Evolutionary conservation across 768 basidiomycete species (phyloP).

Genomic region (Leucosporidium creatinivorum): DNA sequence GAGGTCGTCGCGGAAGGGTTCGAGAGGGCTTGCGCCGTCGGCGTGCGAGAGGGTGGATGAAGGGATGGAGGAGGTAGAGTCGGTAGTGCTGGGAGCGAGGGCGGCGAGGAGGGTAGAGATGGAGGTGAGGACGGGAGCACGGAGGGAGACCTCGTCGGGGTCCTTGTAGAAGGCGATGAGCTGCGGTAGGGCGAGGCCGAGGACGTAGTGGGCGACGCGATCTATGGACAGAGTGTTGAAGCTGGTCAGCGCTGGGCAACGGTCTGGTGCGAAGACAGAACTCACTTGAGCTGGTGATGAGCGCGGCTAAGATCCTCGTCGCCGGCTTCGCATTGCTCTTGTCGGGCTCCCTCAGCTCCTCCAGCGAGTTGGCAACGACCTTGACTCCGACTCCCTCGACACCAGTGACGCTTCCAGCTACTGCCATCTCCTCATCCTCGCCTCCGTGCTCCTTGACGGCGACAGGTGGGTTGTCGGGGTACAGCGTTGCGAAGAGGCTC

Average conservation of each 20-base stretch:
- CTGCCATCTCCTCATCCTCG: constrained; percentile 7
- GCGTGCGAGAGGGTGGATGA: constrained; percentile 3
- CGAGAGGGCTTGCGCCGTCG: constrained; percentile 11
- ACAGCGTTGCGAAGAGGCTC: constrained; percentile 66
- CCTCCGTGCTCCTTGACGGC: constrained; percentile 40
- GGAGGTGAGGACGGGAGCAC: constrained; percentile 26
- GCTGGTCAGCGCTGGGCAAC: too few relatives aligned
- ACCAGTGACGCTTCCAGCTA: constrained; percentile 24
- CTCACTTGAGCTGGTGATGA: constrained; percentile 26
- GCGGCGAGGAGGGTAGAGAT: constrained; percentile 25
- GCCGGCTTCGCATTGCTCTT: constrained; percentile 86
- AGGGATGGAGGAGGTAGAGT: neutral
- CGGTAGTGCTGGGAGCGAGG: constrained; percentile 2
- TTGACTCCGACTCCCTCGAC: constrained; percentile 58
- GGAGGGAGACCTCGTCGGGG: constrained; percentile 25
- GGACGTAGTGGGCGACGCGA: constrained; percentile 14
- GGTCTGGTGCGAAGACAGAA: too few relatives aligned
- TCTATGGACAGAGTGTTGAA: neutral
- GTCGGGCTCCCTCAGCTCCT: constrained; percentile 77
- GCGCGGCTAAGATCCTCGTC: constrained; percentile 64
- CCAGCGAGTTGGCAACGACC: constrained; percentile 71
- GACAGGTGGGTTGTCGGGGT: constrained; percentile 43
- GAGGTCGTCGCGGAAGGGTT: constrained; percentile 37
- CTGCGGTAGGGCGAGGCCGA: constrained; percentile 11
- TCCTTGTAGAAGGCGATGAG: constrained; percentile 17